Conservation (phyloP, 441 rosid genomes). For the Bocquillonia castaneifolia region DNA sequence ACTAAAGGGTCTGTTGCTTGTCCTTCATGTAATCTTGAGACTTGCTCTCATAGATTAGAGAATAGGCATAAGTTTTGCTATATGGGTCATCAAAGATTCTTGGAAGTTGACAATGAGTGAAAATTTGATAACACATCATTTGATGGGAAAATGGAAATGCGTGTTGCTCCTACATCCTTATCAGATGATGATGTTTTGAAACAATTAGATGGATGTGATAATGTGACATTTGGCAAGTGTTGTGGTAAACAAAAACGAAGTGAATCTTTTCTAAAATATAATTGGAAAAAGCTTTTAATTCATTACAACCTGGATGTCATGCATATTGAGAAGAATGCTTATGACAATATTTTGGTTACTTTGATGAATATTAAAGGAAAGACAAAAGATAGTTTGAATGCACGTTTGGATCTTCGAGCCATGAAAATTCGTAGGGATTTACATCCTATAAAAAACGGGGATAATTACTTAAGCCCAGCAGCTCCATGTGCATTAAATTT, state of each 20-base stretch:
- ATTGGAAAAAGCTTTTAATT: neutral
- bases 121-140: neutral
- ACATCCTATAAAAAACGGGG: neutral
- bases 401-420: neutral
- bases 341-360: neutral
- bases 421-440: neutral
- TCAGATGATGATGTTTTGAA: neutral
- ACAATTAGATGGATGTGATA: neutral
- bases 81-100: neutral
- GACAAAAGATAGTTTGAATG: neutral
- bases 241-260: too few relatives aligned
- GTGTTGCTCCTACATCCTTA: neutral
- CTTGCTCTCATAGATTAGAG: too few relatives aligned
- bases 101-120: neutral
- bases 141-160: neutral
- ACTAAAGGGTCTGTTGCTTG: neutral
- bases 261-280: neutral
- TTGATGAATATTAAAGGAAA: neutral
- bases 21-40: neutral
- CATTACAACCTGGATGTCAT: slow-evolving; percentile 4
- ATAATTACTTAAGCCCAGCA: neutral
- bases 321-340: slow-evolving; percentile 3
- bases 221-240: neutral
- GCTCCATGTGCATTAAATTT: neutral
- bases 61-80: neutral